Base-by-base conservation (phyloP, 2,329 filamentous ascomycete genomes). In the Diatrype stigma region DNA sequence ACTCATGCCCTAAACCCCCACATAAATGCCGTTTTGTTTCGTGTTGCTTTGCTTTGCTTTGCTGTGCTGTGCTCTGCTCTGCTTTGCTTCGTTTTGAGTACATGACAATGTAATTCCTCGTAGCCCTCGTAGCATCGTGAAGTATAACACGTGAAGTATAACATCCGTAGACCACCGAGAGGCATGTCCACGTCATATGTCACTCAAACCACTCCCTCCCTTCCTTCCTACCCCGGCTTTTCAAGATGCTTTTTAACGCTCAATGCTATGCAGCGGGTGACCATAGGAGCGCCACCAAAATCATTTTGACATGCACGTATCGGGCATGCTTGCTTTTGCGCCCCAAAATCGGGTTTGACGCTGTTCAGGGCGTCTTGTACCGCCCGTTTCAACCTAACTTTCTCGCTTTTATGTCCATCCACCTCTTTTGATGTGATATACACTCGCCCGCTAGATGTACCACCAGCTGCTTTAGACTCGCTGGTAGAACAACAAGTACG, bases 401-500 rank as follows among this genome's bases (percentile, higher is more conserved):
- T 23, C 47, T 42, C 35, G 42, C 48, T 51, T 34, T 40, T 44
- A 49, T 21, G 23, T 51, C 45, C 42, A 14, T 38, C 30, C 19
- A 30, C 11, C 16, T 42, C 32, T 26, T 19, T 48, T 14, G n/a
- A 14, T 37, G 6, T 37, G 12, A 37, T 37, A 14, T 16, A 37
- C 35, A 26, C 2, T 11, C 22, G 12, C 6, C 40, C 40, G 2
- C 12, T 7, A 16, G 4, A 5, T 19, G n/a, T 28, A n/a, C 14
- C 26, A n/a, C 21, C 5, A 23, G 40, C 26, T 26, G 21, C 14
- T 44, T 59, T 54, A 82, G 54, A 94, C 81, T 63, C 84, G 84
- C 74, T 96, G 87, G 70, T 99, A 99, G 73, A 99, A 96, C 65
- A 99, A 74, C 59, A 99, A 83, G 72, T 99, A 99, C 3, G 94